Evolutionary conservation across 169 alveolate species (phyloP).

Genomic region (Plasmodium reichenowi): DNA sequence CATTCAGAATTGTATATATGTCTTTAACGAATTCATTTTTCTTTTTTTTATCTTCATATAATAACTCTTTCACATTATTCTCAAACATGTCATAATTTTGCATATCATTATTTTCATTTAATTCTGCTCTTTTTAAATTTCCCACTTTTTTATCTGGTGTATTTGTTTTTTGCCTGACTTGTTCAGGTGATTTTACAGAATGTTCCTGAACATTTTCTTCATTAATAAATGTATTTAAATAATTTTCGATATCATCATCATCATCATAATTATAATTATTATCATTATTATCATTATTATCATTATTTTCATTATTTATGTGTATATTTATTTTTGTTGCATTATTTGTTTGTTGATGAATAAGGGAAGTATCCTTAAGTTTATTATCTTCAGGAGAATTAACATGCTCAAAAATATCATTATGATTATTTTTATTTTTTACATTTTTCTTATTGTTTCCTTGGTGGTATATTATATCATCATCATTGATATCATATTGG

Average conservation of each 20-base stretch:
- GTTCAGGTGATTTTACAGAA: background rate
- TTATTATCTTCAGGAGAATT: background rate
- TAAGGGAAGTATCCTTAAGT: background rate
- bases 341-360: background rate
- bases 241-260: slow-evolving; percentile 22
- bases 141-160: background rate
- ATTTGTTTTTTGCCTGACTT: background rate
- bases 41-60: background rate
- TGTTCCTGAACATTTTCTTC: slow-evolving; percentile 7
- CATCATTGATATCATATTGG: background rate
- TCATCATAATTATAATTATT: background rate
- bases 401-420: too few relatives aligned
- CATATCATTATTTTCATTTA: background rate
- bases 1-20: too few relatives aligned
- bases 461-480: background rate
- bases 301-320: too few relatives aligned
- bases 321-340: background rate
- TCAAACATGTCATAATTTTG: background rate
- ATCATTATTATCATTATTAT: background rate
- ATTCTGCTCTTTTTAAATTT: background rate
- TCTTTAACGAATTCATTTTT: background rate
- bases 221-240: slow-evolving; percentile 42
- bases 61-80: slow-evolving; percentile 1
- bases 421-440: too few relatives aligned
- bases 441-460: too few relatives aligned